phyloP scores from a whole-genome alignment of 129 eudicot genomes.

The Artemisia tridentata region DNA sequence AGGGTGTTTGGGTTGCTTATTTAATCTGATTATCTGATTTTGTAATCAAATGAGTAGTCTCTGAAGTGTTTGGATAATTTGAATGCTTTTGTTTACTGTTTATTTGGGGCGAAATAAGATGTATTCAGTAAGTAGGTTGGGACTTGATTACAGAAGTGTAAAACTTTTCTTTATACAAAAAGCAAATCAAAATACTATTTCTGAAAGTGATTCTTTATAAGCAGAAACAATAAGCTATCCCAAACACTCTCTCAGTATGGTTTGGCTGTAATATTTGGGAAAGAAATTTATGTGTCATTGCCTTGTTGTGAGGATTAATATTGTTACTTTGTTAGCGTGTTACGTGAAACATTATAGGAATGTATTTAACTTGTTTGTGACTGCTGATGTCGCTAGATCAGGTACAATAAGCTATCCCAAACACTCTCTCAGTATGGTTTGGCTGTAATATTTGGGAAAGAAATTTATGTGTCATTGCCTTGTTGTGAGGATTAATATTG shows the following conservation, averaged over 20 bases:
- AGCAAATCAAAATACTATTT: no score
- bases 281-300: not conserved
- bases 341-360: not conserved
- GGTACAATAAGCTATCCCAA: no score
- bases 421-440: no score
- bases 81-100: no score
- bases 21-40: no score
- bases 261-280: not conserved
- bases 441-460: not conserved
- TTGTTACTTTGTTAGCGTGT: not conserved
- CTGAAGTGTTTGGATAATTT: no score
- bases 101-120: not conserved
- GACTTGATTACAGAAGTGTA: not conserved
- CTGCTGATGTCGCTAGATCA: not conserved
- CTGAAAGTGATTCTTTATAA: no score
- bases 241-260: no score
- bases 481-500: not conserved
- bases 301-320: not conserved
- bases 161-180: not conserved
- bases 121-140: not conserved
- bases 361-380: slow-evolving; percentile 7
- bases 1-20: no score
- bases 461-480: not conserved
- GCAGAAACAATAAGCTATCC: no score
- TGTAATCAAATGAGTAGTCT: no score